Base-by-base conservation (phyloP, 495 filamentous ascomycete genomes). In the Neurospora tetrasperma region DNA sequence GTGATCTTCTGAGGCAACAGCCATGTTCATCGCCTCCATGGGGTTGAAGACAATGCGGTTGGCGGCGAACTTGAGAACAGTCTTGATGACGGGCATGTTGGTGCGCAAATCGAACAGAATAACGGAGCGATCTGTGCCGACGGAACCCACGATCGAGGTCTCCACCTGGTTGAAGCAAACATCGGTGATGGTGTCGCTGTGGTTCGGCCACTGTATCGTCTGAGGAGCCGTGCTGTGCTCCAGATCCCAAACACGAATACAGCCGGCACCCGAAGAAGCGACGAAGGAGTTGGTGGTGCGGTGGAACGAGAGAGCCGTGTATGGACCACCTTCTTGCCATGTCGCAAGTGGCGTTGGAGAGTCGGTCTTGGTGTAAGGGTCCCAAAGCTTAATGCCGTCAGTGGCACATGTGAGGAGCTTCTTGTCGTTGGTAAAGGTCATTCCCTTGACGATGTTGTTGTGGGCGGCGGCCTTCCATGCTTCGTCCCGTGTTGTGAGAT, bases 11-110 rank as follows among this genome's bases (percentile, higher is more conserved):
- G 79, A 80, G 40, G 80, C 80, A 3, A 79, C 79, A 20, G 80
- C 79, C 78, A 81, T 35, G 76, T 81, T 83, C 81, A 82, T 79
- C 42, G 76, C 80, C 71, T 82, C 80, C 90, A 97, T 94, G 0
- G 95, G 96, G 79, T 98, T 98, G 93, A 95, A 99, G 41, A 90
- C 85, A 43, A 99, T 86, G 20, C 92, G 86, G 80, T 98, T 99
- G 35, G 89, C 91, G 38, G 94, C 90, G 66, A 98, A 87, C 62
- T 88, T 91, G 46, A 98, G 88, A 4, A 92, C 87, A 8, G 91
- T 87, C 75, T 94, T 94, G 46, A 90, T 86, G 18, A 98, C 85
- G 14, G 96, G 93, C 43, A 90, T 76, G 71, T 76, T 79, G 8
- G 96, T 98, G 66, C 96, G 91, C 41, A 98, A 85, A 81, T 99